Conservation (phyloP, 805 yeast genomes). For the Citeromyces matritensis region DNA sequence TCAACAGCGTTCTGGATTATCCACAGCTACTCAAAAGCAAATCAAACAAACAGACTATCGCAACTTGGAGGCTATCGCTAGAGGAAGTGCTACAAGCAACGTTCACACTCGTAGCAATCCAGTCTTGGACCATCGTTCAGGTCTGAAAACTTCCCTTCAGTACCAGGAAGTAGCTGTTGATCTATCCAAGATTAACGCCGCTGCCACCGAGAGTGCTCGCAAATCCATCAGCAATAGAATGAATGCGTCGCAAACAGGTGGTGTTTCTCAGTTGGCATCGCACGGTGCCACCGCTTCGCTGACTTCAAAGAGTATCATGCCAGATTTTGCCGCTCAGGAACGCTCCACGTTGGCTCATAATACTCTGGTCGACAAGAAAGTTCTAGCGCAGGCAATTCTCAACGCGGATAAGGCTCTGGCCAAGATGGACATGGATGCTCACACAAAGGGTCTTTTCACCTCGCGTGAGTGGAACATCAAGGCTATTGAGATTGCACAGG, state of each 20-base stretch:
- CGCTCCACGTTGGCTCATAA: constrained; percentile 20
- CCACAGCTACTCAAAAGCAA: too few species aligned
- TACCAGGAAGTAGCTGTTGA: constrained; percentile 26
- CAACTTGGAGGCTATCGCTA: constrained; percentile 6
- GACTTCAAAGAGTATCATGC: constrained; percentile 18
- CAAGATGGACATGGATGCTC: constrained; percentile 10
- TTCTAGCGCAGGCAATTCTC: constrained; percentile 32
- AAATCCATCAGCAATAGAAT: constrained; percentile 13
- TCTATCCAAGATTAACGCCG: constrained; percentile 32
- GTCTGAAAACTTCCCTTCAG: constrained; percentile 11
- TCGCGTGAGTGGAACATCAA: constrained; percentile 33
- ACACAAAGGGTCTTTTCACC: constrained; percentile 10
- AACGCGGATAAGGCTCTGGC: constrained; percentile 24
- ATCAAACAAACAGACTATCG: too few species aligned
- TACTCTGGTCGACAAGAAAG: constrained; percentile 22
- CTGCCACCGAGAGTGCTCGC: constrained; percentile 25
- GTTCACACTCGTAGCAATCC: constrained; percentile 28
- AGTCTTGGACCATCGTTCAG: constrained; percentile 15
- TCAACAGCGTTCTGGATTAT: too few species aligned
- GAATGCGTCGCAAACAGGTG: constrained; percentile 6
- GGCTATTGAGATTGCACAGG: constrained; percentile 69
- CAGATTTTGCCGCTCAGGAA: constrained; percentile 26
- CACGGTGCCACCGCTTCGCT: constrained; percentile 46
- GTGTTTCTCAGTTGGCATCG: constrained; percentile 24
- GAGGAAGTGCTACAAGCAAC: constrained; percentile 23